Evolutionary conservation across 192 early-diverging fungal species (phyloP), one percentile per base, ranked within the genome.

Genomic region (Coemansia sp.): DNA sequence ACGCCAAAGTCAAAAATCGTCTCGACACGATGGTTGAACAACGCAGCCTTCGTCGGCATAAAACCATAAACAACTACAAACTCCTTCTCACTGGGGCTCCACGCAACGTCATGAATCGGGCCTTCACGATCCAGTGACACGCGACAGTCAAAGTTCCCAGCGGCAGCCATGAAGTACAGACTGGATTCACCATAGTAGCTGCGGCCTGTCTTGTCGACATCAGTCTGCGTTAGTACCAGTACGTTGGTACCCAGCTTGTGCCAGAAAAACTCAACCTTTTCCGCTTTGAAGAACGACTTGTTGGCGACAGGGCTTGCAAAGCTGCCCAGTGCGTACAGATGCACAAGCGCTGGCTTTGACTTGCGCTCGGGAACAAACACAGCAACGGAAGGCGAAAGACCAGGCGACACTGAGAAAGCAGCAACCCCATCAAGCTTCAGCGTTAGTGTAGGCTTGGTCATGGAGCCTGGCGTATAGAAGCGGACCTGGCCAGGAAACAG

Each of bases 121-220:
- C 96, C 97, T 50, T 94, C 86, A 63, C 91, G 90, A 66, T 91
- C 91, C 58, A 89, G 87, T 39, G 86, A 71, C 15, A 99, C 96
- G 67, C 90, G 88, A 73, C 93, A 93, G 82, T 97, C 94, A 85
- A 92, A 97, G 79, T 91, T 95, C 9, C 94, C 95, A 45, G 93
- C 88, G 2, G 92, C 93, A 13, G 95, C 86, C 60, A 99, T 78
- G 65, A 92, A 97, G 78, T 94, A 97, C 65, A 99, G 84, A 48
- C 89, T 91, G 23, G 94, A 95, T 74, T 99, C 97, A 67, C 98
- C 98, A 74, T 99, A 99, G 86, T 99, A 99, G 37, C 92, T 94
- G 72, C 93, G 90, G 64, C 93, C 93, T 16, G 95, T 93, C 74
- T 90, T 94, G 79, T 98, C 96, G 44, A 98, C 92, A 42, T 99